phyloP scores from a whole-genome alignment of 805 yeast genomes.

The Wickerhamiella cacticola region DNA sequence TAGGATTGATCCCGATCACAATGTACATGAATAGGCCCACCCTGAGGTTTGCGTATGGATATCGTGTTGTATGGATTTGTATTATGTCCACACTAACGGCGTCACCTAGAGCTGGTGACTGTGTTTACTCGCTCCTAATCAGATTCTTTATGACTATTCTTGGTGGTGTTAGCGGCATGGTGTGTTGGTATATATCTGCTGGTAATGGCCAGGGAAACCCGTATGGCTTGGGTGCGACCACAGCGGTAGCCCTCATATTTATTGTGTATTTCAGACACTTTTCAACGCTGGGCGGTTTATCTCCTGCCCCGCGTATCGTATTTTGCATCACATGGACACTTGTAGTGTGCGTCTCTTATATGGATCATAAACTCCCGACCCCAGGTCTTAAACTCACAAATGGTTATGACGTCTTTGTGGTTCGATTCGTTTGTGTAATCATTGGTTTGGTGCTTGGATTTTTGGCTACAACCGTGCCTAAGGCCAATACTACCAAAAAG shows the following conservation, averaged over 20 bases:
- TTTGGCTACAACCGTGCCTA: slow-evolving; percentile 27
- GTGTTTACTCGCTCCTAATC: slow-evolving; percentile 23
- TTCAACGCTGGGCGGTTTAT: slow-evolving; percentile 19
- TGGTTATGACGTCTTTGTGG: slow-evolving; percentile 29
- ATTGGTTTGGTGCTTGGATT: slow-evolving; percentile 27
- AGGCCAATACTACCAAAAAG: slow-evolving; percentile 25
- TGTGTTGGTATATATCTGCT: slow-evolving; percentile 28
- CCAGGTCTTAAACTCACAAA: slow-evolving; percentile 19
- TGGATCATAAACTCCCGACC: slow-evolving; percentile 18
- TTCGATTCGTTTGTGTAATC: slow-evolving; percentile 27
- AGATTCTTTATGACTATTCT: slow-evolving; percentile 25
- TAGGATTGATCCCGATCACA: slow-evolving; percentile 14
- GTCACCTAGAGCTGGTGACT: slow-evolving; percentile 27
- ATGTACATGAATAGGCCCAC: slow-evolving; percentile 25
- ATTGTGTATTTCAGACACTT: slow-evolving; percentile 26
- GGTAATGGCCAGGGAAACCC: slow-evolving; percentile 27
- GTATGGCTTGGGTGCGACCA: slow-evolving; percentile 27
- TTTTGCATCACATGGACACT: slow-evolving; percentile 24
- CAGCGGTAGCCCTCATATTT: slow-evolving; percentile 21
- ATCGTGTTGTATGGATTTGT: slow-evolving; percentile 26
- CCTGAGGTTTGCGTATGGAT: slow-evolving; percentile 20
- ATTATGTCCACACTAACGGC: slow-evolving; percentile 27
- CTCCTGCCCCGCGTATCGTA: slow-evolving; percentile 26
- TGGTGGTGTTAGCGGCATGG: slow-evolving; percentile 28
- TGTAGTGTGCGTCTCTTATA: slow-evolving; percentile 28